Evolutionary conservation across 805 yeast species (phyloP).

Genomic region (Wickerhamomyces alni): DNA sequence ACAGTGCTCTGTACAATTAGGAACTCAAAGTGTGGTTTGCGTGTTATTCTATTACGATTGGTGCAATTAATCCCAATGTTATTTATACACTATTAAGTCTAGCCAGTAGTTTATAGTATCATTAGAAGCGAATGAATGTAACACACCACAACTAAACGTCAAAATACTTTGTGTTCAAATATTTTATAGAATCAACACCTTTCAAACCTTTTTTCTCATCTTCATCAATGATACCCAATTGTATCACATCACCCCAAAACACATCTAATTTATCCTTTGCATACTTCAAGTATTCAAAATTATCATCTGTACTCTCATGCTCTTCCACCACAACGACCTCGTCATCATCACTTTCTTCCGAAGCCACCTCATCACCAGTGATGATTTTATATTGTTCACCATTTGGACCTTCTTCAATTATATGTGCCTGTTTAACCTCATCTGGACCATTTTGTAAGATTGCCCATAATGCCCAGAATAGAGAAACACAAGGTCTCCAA

Average conservation of each 20-base stretch:
- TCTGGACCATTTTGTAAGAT: slow-evolving; percentile 62
- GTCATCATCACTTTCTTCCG: slow-evolving; percentile 22
- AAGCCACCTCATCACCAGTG: slow-evolving; percentile 18
- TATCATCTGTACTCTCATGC: slow-evolving; percentile 40
- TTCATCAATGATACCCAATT: slow-evolving; percentile 45
- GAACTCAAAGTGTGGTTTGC: too few species aligned
- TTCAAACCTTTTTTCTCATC: slow-evolving; percentile 24
- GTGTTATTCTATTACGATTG: neutral
- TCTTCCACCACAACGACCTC: slow-evolving; percentile 20
- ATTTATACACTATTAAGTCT: neutral
- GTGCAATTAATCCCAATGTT: too few species aligned
- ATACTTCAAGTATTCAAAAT: slow-evolving; percentile 74
- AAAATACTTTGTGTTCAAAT: slow-evolving; percentile 16
- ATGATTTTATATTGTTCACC: slow-evolving; percentile 41
- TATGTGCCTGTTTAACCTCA: slow-evolving; percentile 16
- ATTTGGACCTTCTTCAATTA: slow-evolving; percentile 46
- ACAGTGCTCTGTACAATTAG: too few species aligned
- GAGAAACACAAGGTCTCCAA: slow-evolving; percentile 79
- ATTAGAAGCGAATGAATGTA: too few species aligned
- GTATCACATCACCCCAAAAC: slow-evolving; percentile 68
- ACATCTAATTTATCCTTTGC: slow-evolving; percentile 68
- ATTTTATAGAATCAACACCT: slow-evolving; percentile 33
- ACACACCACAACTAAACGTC: too few species aligned
- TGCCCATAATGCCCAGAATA: slow-evolving; percentile 92
- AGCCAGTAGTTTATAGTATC: too few species aligned